These are phyloP conservation scores for Elaeagnus macrophylla DNA, from an alignment of 306 rosid genomes.

Conservation along the genomic window DNA sequence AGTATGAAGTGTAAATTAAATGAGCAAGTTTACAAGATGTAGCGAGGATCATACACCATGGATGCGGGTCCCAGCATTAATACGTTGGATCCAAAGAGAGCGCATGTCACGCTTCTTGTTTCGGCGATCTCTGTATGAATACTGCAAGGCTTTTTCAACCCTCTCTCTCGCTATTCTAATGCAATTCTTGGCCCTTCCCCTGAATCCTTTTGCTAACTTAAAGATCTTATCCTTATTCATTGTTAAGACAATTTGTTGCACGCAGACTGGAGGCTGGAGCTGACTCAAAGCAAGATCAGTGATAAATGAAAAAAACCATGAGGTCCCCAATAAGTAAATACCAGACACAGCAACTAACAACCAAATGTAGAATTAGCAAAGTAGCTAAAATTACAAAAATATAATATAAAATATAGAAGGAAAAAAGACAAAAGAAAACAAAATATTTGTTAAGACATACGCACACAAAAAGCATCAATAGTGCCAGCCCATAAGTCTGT, in stretches of 20 bases:
- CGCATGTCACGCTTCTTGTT: constrained; percentile 96
- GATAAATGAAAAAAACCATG: too few relatives aligned
- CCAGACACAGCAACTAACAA: too few relatives aligned
- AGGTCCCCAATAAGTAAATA: too few relatives aligned
- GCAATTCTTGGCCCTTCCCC: constrained; percentile 97
- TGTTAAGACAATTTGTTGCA: constrained; percentile 20
- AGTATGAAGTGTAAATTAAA: background rate
- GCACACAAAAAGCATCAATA: too few relatives aligned
- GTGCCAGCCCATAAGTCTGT: too few relatives aligned
- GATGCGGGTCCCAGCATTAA: constrained; percentile 86
- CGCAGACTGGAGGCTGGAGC: too few relatives aligned
- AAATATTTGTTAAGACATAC: too few relatives aligned
- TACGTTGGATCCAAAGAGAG: constrained; percentile 87
- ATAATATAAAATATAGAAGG: too few relatives aligned
- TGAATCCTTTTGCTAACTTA: constrained; percentile 89
- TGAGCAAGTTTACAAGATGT: constrained; percentile 1
- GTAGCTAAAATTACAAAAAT: too few relatives aligned
- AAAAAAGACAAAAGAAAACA: too few relatives aligned
- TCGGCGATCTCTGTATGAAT: constrained; percentile 93
- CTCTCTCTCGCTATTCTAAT: constrained; percentile 93
- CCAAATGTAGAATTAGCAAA: too few relatives aligned
- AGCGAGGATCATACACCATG: constrained; percentile 56
- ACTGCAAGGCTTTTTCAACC: constrained; percentile 96
- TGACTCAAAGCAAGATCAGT: too few relatives aligned
- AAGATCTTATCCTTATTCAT: constrained; percentile 81